Evolutionary conservation across 306 rosid species (phyloP).

Genomic region (Quercus suber): DNA sequence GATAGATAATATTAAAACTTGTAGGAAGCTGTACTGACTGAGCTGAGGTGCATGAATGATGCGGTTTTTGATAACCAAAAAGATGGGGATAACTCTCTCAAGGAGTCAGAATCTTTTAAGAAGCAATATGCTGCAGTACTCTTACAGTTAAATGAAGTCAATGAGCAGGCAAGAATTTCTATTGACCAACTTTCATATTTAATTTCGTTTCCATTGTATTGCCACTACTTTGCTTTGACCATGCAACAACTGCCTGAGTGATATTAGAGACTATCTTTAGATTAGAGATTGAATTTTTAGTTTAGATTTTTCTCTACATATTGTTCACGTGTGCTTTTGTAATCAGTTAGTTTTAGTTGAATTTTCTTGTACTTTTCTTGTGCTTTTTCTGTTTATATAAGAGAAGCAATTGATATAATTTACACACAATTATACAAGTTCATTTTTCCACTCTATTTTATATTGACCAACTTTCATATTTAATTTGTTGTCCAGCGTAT

Average conservation of each 20-base stretch:
- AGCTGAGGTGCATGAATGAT: constrained; percentile 78
- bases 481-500: constrained; percentile 5
- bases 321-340: too few relatives aligned
- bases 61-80: constrained; percentile 65
- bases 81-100: constrained; percentile 54
- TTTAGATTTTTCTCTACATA: too few relatives aligned
- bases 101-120: constrained; percentile 74
- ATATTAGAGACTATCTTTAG: too few relatives aligned
- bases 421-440: too few relatives aligned
- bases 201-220: constrained; percentile 7
- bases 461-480: constrained; percentile 17
- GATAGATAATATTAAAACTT: constrained; percentile 34
- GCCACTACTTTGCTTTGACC: constrained; percentile 18
- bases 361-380: too few relatives aligned
- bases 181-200: constrained; percentile 17
- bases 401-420: too few relatives aligned
- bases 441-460: constrained; percentile 1
- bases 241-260: constrained; percentile 21
- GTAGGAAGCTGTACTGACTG: constrained; percentile 78
- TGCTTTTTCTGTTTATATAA: too few relatives aligned
- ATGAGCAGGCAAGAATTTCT: constrained; percentile 63
- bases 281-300: too few relatives aligned
- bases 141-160: constrained; percentile 72
- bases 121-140: constrained; percentile 84
- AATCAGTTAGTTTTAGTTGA: too few relatives aligned